phyloP scores from a whole-genome alignment of 345 rosid genomes.

The Arabis alpina region DNA sequence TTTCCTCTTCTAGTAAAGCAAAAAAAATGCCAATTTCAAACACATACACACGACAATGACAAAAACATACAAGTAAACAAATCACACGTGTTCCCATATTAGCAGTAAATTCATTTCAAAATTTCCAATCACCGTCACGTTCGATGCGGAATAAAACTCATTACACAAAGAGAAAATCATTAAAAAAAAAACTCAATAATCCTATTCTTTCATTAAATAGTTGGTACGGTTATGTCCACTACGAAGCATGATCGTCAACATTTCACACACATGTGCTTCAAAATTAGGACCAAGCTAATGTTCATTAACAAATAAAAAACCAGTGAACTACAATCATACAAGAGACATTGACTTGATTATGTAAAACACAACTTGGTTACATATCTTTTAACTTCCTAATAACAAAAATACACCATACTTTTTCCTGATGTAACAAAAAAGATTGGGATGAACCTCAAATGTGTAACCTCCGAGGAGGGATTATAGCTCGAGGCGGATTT shows the following conservation, averaged over 20 bases:
- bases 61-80: neutral
- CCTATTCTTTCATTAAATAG: neutral
- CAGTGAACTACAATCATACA: neutral
- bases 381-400: neutral
- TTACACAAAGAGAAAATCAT: conserved; percentile 12
- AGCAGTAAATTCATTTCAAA: neutral
- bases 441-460: conserved; percentile 25
- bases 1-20: conserved; percentile 31
- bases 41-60: conserved; percentile 3
- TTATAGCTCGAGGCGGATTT: conserved; percentile 46
- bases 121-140: conserved; percentile 30
- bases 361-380: conserved; percentile 6
- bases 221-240: conserved; percentile 24
- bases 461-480: conserved; percentile 52
- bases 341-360: conserved; percentile 12
- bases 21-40: conserved; percentile 5
- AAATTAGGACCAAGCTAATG: neutral
- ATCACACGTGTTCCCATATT: conserved; percentile 19
- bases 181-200: neutral
- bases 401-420: conserved; percentile 4
- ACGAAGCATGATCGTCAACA: conserved; percentile 32
- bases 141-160: conserved; percentile 25
- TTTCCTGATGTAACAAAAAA: conserved; percentile 19
- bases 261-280: neutral
- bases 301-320: neutral